Evolutionary conservation across 2,329 filamentous ascomycete genomes (phyloP).

Genomic region (Bipolaris bicolor): DNA sequence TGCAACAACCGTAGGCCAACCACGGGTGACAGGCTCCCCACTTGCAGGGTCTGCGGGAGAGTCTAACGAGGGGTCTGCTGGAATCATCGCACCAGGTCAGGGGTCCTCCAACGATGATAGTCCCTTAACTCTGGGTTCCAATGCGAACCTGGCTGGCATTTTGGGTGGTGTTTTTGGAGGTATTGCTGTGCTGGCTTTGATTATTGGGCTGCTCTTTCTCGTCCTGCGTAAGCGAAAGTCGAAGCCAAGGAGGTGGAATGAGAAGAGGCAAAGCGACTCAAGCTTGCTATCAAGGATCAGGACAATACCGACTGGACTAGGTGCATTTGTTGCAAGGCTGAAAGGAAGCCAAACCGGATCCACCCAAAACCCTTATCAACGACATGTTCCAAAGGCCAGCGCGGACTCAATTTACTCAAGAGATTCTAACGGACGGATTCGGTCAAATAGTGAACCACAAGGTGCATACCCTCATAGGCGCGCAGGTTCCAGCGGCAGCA

Average conservation of each 20-base stretch:
- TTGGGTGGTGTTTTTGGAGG: slow-evolving; percentile 46
- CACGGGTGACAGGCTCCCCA: slow-evolving; percentile 27
- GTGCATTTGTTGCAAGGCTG: slow-evolving; percentile 34
- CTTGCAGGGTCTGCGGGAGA: slow-evolving; percentile 34
- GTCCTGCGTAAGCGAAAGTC: slow-evolving; percentile 43
- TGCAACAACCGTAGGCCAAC: slow-evolving; percentile 18
- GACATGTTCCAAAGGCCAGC: slow-evolving; percentile 39
- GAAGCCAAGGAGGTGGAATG: slow-evolving; percentile 23
- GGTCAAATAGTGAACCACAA: slow-evolving; percentile 41
- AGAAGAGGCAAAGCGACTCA: slow-evolving; percentile 22
- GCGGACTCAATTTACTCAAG: slow-evolving; percentile 44
- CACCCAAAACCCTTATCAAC: slow-evolving; percentile 36
- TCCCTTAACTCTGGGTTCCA: slow-evolving; percentile 29
- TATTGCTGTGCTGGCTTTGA: slow-evolving; percentile 39
- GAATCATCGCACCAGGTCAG: slow-evolving; percentile 38
- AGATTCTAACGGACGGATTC: slow-evolving; percentile 28
- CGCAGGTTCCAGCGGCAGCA: slow-evolving; percentile 36
- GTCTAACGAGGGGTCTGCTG: slow-evolving; percentile 22
- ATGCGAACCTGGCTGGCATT: slow-evolving; percentile 40
- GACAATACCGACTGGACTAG: slow-evolving; percentile 28
- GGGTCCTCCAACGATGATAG: slow-evolving; percentile 17
- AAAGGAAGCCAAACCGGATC: slow-evolving; percentile 39
- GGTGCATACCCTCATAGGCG: slow-evolving; percentile 31
- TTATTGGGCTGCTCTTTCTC: slow-evolving; percentile 42
- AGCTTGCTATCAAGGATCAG: slow-evolving; percentile 29